Conservation (phyloP, 2,329 filamentous ascomycete species). For the Verticillium zaregamsianum region DNA sequence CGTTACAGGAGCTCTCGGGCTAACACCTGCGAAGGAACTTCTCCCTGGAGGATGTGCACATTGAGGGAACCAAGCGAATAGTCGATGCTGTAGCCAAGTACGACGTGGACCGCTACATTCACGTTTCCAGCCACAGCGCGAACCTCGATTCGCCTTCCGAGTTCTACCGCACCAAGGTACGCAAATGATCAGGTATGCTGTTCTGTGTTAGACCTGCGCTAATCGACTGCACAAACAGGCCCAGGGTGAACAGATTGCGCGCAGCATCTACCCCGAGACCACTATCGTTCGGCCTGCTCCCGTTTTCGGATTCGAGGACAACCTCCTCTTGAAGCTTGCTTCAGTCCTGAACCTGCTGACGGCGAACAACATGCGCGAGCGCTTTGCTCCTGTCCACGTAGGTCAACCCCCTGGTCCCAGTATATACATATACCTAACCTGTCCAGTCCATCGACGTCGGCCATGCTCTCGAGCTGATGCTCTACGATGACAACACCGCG, state of each 20-base stretch:
- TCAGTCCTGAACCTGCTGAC: constrained; percentile 78
- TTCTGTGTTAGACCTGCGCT: neutral
- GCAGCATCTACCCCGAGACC: constrained; percentile 90
- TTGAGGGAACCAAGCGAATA: constrained; percentile 89
- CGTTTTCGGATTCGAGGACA: constrained; percentile 93
- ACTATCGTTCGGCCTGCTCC: constrained; percentile 94
- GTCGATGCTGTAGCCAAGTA: constrained; percentile 95
- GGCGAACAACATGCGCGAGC: constrained; percentile 89
- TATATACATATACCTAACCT: neutral
- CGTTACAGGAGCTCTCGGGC: constrained; percentile 12
- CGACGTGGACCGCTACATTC: constrained; percentile 93
- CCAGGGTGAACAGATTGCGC: constrained; percentile 75
- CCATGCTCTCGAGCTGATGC: constrained; percentile 81
- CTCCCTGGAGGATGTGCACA: constrained; percentile 83
- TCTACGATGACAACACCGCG: constrained; percentile 85
- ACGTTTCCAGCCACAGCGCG: constrained; percentile 94
- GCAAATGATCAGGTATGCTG: constrained; percentile 7
- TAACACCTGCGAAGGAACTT: constrained; percentile 72
- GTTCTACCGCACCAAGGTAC: constrained; percentile 86
- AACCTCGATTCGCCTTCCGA: constrained; percentile 74
- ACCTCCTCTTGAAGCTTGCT: constrained; percentile 81
- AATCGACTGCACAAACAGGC: constrained; percentile 43
- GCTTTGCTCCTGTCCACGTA: constrained; percentile 88
- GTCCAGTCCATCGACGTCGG: constrained; percentile 83
- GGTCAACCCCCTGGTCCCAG: constrained; percentile 16